phyloP scores from a whole-genome alignment of 495 filamentous ascomycete genomes.

The Aspergillus cavernicola region DNA sequence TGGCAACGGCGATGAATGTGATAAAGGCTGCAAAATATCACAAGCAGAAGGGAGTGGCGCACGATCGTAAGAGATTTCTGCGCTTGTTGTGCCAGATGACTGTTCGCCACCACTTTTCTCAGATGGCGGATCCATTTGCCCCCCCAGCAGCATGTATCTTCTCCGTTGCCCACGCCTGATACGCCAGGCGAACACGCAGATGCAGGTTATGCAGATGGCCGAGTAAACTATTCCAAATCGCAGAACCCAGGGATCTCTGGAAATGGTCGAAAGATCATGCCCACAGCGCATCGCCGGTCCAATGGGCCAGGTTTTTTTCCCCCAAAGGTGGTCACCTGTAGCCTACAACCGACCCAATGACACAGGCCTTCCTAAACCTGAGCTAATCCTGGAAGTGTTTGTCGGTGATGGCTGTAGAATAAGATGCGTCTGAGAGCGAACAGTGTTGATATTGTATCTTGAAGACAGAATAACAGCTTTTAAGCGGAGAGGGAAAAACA shows the following conservation, averaged over 20 bases:
- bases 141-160: constrained; percentile 12
- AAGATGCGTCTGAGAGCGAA: not conserved
- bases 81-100: constrained; percentile 13
- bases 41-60: constrained; percentile 27
- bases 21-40: constrained; percentile 37
- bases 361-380: not conserved
- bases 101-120: constrained; percentile 21
- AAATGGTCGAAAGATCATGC: constrained; percentile 14
- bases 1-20: constrained; percentile 29
- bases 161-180: constrained; percentile 17
- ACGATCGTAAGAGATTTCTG: constrained; percentile 7
- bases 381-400: not conserved
- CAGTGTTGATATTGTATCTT: not conserved
- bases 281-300: constrained; percentile 16
- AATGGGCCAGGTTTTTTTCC: constrained; percentile 2
- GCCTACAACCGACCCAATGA: not conserved
- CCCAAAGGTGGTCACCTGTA: not conserved
- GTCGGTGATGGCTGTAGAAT: not conserved
- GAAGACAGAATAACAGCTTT: no score
- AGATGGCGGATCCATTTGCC: constrained; percentile 22
- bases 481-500: no score
- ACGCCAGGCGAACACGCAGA: constrained; percentile 17
- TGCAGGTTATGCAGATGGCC: constrained; percentile 18
- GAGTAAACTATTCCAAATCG: constrained; percentile 17
- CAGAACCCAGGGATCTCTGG: constrained; percentile 11